Base-by-base conservation (phyloP, 2,329 filamentous ascomycete species). In the Fusarium pseudonygamai region DNA sequence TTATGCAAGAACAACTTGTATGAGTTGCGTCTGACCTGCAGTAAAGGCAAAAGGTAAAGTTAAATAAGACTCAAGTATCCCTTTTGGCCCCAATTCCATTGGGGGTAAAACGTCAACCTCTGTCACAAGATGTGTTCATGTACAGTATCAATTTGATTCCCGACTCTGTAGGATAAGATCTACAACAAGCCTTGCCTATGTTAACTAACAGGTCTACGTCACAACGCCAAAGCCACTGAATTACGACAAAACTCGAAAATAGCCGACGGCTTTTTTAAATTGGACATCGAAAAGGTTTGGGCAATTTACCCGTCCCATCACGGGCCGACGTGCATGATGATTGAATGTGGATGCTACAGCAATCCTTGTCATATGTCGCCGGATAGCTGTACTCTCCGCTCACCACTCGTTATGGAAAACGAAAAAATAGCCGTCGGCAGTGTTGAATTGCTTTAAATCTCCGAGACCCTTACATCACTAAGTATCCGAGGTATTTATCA, bases 251-350 rank as follows among this genome's bases (percentile, higher is more conserved):
- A 4, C 13, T 28, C 4, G 20, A 28, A 47, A 47, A 28, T 47
- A 47, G 45, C 45, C 26, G 45, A 15, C 45, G 45, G 45, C 4
- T 5, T 5, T 28, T 28, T 46, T 22, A 3, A 5, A 11, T 22
- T 6, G 0, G 45, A 22, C 15, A 11, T 7, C 0, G 10, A 15
- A 6, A 9, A 3, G 7, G 0, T 11, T 22, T 22, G 3, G 6
- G 4, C 20, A 28, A 28, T 12, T 47, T 28, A 47, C 22, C 45
- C 45, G 45, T 28, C 9, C 20, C 45, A 28, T 28, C 2, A 4
- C 7, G 9, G 0, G 18, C 8, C 8, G 6, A 7, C 2, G 24
- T 7, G 24, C 18, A 14, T 14, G 12, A 20, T 28, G 18, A 20
- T 20, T 28, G 14, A 11, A 28, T 14, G 26, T 15, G 26, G 45